phyloP scores from a whole-genome alignment of 805 yeast genomes.

The Metschnikowia similis region DNA sequence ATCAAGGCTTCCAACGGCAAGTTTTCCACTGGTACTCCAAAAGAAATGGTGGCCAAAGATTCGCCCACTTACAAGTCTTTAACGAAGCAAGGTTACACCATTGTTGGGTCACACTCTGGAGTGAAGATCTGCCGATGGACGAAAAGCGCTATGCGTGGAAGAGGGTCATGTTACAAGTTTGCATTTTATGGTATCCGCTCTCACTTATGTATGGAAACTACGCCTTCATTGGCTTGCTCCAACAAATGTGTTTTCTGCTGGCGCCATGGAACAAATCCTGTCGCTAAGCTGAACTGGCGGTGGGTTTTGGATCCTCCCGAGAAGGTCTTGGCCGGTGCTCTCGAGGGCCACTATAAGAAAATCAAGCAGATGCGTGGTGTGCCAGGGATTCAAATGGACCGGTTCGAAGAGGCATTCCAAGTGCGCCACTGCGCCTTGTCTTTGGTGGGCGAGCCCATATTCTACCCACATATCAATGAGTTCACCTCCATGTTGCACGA shows the following conservation, averaged over 20 bases:
- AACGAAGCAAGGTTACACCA: slow-evolving; percentile 90
- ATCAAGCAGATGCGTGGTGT: slow-evolving; percentile 94
- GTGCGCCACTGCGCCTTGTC: slow-evolving; percentile 91
- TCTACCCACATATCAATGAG: slow-evolving; percentile 86
- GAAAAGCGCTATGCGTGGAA: slow-evolving; percentile 85
- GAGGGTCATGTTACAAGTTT: slow-evolving; percentile 91
- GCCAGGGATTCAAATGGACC: slow-evolving; percentile 85
- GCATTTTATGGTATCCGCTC: slow-evolving; percentile 89
- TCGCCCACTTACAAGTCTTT: slow-evolving; percentile 85
- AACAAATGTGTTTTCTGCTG: slow-evolving; percentile 95
- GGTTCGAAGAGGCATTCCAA: slow-evolving; percentile 86
- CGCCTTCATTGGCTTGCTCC: slow-evolving; percentile 90
- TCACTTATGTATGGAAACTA: slow-evolving; percentile 93
- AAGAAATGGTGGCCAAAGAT: slow-evolving; percentile 85
- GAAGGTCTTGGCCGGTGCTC: slow-evolving; percentile 75
- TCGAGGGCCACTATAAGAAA: slow-evolving; percentile 84
- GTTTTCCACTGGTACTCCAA: slow-evolving; percentile 25
- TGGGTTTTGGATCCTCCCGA: slow-evolving; percentile 95
- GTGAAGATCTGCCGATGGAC: slow-evolving; percentile 97
- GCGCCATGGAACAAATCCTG: slow-evolving; percentile 97
- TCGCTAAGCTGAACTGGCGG: slow-evolving; percentile 86
- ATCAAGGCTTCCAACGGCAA: slow-evolving; percentile 36
- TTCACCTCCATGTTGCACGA: slow-evolving; percentile 78
- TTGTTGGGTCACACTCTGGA: slow-evolving; percentile 92
- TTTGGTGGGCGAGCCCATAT: slow-evolving; percentile 91